Percentiles rank a stretch among this genome's conserved stretches.
These are phyloP conservation scores for Raddia distichophylla DNA, from an alignment of 176 grass and related monocot species.

Conservation along the genomic window DNA sequence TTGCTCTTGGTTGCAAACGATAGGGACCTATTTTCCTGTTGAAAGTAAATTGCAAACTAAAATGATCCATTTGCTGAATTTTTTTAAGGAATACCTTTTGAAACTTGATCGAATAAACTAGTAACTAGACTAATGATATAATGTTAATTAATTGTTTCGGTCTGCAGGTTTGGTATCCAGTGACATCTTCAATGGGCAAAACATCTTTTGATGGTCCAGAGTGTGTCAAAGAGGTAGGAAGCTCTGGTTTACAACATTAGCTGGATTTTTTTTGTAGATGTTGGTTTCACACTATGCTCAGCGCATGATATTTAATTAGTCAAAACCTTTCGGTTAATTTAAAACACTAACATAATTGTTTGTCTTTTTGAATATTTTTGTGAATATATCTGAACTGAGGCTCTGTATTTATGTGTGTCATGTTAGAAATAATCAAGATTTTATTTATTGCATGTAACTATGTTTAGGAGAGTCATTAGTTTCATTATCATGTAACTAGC, in stretches of 20 bases:
- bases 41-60: background rate
- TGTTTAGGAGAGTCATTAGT: no score
- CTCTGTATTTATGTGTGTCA: background rate
- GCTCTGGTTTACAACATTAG: conserved; percentile 2
- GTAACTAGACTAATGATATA: background rate
- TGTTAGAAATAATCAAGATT: no score
- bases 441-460: no score
- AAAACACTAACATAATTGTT: background rate
- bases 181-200: conserved; percentile 78
- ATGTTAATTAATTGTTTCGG: conserved; percentile 16
- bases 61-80: background rate
- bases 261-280: background rate
- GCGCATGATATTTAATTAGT: background rate
- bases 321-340: background rate
- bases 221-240: conserved; percentile 81
- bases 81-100: no score
- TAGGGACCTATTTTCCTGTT: background rate
- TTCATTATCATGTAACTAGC: no score
- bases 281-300: background rate
- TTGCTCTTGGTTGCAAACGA: background rate
- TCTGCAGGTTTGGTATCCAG: conserved; percentile 78
- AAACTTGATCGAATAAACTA: background rate
- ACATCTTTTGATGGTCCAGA: conserved; percentile 81
- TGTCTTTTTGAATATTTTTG: conserved; percentile 5
- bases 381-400: background rate